Evolutionary conservation across 2,329 filamentous ascomycete species (phyloP).

Genomic region (Didymella sp.): DNA sequence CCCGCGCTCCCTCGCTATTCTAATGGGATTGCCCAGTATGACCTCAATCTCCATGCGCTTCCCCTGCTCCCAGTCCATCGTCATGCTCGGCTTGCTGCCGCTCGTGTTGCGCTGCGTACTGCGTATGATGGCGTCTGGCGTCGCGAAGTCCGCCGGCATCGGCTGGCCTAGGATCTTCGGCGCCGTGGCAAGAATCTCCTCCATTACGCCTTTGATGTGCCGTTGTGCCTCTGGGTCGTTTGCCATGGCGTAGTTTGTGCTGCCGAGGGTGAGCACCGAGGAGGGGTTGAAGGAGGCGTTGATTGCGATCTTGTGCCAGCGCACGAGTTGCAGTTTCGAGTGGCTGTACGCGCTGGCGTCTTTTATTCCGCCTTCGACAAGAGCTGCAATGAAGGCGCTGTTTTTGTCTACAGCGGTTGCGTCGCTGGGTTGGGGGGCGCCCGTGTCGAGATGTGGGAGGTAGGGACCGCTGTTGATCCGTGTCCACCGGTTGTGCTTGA

Average conservation of each 20-base stretch:
- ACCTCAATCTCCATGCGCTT: slow-evolving; percentile 74
- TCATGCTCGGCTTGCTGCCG: slow-evolving; percentile 69
- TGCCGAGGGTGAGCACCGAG: slow-evolving; percentile 69
- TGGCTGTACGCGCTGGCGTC: slow-evolving; percentile 71
- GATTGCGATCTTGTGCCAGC: slow-evolving; percentile 80
- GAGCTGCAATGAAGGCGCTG: slow-evolving; percentile 60
- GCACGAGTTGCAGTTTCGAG: slow-evolving; percentile 70
- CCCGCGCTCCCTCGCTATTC: slow-evolving; percentile 67
- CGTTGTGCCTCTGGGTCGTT: slow-evolving; percentile 66
- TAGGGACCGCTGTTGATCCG: slow-evolving; percentile 74
- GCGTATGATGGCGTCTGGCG: slow-evolving; percentile 66
- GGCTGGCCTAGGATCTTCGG: slow-evolving; percentile 68
- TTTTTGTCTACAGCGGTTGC: slow-evolving; percentile 55
- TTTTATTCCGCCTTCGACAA: slow-evolving; percentile 66
- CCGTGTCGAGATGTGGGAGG: slow-evolving; percentile 57
- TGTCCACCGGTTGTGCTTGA: slow-evolving; percentile 77
- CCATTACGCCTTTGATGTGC: slow-evolving; percentile 71
- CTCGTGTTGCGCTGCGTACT: slow-evolving; percentile 68
- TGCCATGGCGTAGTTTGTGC: slow-evolving; percentile 71
- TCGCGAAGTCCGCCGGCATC: slow-evolving; percentile 67
- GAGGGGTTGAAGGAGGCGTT: slow-evolving; percentile 78
- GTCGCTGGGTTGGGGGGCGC: slow-evolving; percentile 27
- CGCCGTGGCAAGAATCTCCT: slow-evolving; percentile 70
- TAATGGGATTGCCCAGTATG: slow-evolving; percentile 73
- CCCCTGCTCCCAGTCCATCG: slow-evolving; percentile 72